Conservation (phyloP, 257 asterid species). For the Solanum dulcamara region DNA sequence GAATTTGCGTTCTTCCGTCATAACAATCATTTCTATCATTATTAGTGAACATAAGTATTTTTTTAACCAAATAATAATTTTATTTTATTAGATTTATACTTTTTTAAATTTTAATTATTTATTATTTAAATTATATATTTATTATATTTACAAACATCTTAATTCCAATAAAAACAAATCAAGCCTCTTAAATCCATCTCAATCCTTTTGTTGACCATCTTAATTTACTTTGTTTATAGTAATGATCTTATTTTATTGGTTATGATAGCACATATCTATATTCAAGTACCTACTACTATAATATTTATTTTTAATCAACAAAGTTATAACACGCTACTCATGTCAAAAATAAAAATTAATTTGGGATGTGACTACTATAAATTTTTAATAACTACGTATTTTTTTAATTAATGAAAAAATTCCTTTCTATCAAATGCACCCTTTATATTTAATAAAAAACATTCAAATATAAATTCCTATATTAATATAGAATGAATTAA, state of each 20-base stretch:
- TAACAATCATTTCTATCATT: no score
- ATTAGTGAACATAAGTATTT: no score
- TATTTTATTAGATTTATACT: no score
- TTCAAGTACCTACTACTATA: neutral
- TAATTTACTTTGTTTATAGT: neutral
- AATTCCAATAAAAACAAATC: neutral
- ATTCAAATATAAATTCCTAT: no score
- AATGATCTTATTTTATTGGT: neutral
- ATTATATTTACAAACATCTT: fast-evolving
- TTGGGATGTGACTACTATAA: neutral
- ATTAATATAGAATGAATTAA: no score
- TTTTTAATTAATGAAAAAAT: no score
- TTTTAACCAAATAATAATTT: no score
- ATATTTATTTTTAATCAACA: neutral
- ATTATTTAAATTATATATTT: no score
- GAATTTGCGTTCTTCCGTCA: no score
- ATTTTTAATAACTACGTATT: neutral
- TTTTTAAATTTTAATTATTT: no score
- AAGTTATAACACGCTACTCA: neutral
- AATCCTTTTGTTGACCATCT: neutral
- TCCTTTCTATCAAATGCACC: no score
- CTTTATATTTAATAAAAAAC: no score
- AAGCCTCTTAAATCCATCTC: neutral
- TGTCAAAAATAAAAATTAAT: neutral
- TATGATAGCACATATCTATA: neutral